These are phyloP conservation scores for Lodderomyces beijingensis DNA, from an alignment of 1,139 yeast species.

Conservation along the genomic window DNA sequence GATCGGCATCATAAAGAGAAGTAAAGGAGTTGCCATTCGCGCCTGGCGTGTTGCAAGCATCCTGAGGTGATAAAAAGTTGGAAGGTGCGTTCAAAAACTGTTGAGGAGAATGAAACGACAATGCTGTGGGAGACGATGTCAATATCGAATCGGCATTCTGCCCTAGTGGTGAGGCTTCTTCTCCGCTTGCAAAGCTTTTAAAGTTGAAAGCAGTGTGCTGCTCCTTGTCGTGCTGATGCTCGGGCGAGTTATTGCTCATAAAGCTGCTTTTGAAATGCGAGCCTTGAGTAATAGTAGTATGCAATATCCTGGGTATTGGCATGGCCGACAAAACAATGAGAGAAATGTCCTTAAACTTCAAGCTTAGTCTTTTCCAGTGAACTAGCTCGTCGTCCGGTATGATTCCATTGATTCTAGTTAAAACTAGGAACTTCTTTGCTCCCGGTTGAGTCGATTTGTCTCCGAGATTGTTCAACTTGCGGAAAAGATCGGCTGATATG, in stretches of 20 bases:
- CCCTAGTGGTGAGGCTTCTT: constrained; percentile 22
- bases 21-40: constrained; percentile 4
- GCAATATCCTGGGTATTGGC: constrained; percentile 53
- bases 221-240: constrained; percentile 2
- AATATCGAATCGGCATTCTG: constrained; percentile 17
- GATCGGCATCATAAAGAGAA: constrained; percentile 24
- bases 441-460: constrained; percentile 15
- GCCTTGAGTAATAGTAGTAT: constrained; percentile 17
- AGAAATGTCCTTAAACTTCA: constrained; percentile 56
- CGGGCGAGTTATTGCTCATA: neutral
- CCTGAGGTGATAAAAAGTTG: constrained; percentile 35
- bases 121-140: constrained; percentile 35
- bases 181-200: constrained; percentile 18
- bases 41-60: constrained; percentile 11
- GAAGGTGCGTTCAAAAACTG: constrained; percentile 35
- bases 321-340: constrained; percentile 74
- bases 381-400: constrained; percentile 76
- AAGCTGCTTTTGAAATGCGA: neutral
- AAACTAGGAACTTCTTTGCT: constrained; percentile 60
- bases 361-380: constrained; percentile 69
- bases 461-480: constrained; percentile 21
- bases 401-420: constrained; percentile 66
- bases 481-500: constrained; percentile 35
- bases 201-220: constrained; percentile 10
- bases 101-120: constrained; percentile 36